A percentile compares a stretch with the other conserved stretches of the same genome.
phyloP scores from a whole-genome alignment of 192 early-diverging fungal species.

The Coemansia sp. region DNA sequence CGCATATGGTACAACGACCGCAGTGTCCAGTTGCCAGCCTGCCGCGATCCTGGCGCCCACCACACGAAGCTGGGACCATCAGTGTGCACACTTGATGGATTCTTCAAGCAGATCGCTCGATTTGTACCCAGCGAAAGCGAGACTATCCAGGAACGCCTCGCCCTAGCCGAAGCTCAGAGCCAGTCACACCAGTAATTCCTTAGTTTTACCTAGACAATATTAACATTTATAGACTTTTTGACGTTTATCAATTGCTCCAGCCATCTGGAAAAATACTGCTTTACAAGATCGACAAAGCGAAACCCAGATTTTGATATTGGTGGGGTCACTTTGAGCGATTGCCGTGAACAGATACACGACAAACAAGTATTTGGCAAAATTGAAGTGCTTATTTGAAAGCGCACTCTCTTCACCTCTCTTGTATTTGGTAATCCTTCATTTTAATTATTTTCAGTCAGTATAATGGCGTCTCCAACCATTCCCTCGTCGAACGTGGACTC shows the following conservation, averaged over 20 bases:
- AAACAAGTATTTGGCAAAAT: not conserved
- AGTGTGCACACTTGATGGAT: slow-evolving; percentile 55
- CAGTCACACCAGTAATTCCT: not conserved
- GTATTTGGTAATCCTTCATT: not conserved
- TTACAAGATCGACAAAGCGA: not conserved
- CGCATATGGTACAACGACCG: slow-evolving; percentile 55
- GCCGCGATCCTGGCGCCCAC: slow-evolving; percentile 52
- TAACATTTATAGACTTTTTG: not conserved
- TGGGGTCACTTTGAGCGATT: not conserved
- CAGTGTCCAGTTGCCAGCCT: slow-evolving; percentile 40
- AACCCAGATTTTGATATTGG: not conserved
- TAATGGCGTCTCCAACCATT: not conserved
- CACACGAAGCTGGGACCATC: slow-evolving; percentile 38
- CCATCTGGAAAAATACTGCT: no score
- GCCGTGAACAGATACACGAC: not conserved
- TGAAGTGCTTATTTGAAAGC: not conserved
- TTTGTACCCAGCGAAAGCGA: slow-evolving; percentile 41
- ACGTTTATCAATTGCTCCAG: no score
- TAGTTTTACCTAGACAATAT: not conserved
- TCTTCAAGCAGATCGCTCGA: slow-evolving; percentile 51
- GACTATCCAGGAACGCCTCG: slow-evolving; percentile 10
- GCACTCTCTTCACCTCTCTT: not conserved
- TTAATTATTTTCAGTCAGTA: not conserved
- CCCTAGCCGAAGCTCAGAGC: not conserved
- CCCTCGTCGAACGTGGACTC: slow-evolving; percentile 17